Conservation (phyloP, 208 protist species). For the Wallacemonas sp. region DNA sequence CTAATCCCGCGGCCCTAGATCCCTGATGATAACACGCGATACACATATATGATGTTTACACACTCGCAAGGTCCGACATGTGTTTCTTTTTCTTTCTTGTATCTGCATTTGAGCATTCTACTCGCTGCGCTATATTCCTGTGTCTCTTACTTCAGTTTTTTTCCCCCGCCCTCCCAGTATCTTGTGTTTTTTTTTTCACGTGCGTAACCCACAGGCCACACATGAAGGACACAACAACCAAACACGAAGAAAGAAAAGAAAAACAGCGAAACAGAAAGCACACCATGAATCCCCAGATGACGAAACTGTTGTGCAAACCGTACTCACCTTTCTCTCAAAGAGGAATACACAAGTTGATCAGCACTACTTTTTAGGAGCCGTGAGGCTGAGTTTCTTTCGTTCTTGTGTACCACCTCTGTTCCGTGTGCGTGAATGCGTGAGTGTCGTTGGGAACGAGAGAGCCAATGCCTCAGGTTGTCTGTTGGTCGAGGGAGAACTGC, state of each 20-base stretch:
- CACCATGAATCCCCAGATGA: too few relatives aligned
- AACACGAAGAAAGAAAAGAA: too few relatives aligned
- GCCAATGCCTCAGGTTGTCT: not conserved
- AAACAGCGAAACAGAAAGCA: too few relatives aligned
- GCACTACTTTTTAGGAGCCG: too few relatives aligned
- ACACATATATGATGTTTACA: conserved; percentile 30
- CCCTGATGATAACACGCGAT: conserved; percentile 53
- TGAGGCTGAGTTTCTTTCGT: not conserved
- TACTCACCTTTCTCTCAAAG: too few relatives aligned
- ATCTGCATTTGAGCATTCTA: not conserved
- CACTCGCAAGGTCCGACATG: conserved; percentile 15
- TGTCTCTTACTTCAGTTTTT: conserved; percentile 5
- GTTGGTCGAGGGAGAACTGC: not conserved
- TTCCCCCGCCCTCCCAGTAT: not conserved
- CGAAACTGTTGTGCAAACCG: not conserved
- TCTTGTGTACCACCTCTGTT: too few relatives aligned
- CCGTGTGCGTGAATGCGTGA: too few relatives aligned
- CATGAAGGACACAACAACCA: too few relatives aligned
- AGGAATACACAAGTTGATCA: too few relatives aligned
- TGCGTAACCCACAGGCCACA: too few relatives aligned
- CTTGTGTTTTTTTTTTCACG: not conserved
- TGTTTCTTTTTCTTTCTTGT: conserved; percentile 26
- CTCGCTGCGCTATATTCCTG: not conserved
- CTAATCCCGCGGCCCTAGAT: conserved; percentile 45
- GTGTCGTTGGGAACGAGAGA: too few relatives aligned